phyloP scores from a whole-genome alignment of 495 filamentous ascomycete species.

The Penicillium cosmopolitanum region DNA sequence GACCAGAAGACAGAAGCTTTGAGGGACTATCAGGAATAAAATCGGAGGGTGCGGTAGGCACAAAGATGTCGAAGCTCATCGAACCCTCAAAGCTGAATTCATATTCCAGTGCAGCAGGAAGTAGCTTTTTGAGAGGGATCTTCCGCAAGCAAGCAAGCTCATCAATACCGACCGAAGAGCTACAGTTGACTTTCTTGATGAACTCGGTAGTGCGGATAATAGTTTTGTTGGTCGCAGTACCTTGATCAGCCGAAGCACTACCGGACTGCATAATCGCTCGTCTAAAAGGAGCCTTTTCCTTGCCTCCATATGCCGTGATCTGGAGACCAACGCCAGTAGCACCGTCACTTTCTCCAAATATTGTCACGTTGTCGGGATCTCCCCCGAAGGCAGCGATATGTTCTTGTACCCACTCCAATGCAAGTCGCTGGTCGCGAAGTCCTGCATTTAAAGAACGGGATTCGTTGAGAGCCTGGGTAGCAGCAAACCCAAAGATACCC shows the following conservation, averaged over 20 bases:
- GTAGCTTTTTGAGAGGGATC: slow-evolving; percentile 9
- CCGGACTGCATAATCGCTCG: slow-evolving; percentile 22
- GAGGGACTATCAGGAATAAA: slow-evolving; percentile 21
- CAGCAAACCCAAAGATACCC: slow-evolving; percentile 21
- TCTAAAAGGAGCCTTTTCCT: slow-evolving; percentile 9
- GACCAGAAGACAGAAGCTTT: slow-evolving; percentile 15
- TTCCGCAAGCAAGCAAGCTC: slow-evolving; percentile 18
- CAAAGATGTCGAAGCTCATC: slow-evolving; percentile 11
- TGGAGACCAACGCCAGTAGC: slow-evolving; percentile 18
- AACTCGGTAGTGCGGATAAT: slow-evolving; percentile 11
- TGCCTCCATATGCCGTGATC: slow-evolving; percentile 19
- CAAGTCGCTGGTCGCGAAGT: slow-evolving; percentile 19
- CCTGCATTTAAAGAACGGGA: slow-evolving; percentile 16
- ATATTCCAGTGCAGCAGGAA: slow-evolving; percentile 4
- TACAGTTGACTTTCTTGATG: slow-evolving; percentile 13
- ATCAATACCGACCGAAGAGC: slow-evolving; percentile 10
- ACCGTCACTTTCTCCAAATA: slow-evolving; percentile 21
- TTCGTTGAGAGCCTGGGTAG: slow-evolving; percentile 12
- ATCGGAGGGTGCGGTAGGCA: slow-evolving; percentile 10
- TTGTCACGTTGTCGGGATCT: slow-evolving; percentile 23
- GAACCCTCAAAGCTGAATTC: slow-evolving; percentile 4
- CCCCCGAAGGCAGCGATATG: slow-evolving; percentile 21
- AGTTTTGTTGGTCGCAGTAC: slow-evolving; percentile 9
- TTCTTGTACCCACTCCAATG: slow-evolving; percentile 17
- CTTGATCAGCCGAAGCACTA: slow-evolving; percentile 8